Conservation (phyloP, 345 rosid genomes). For the Moricandia arvensis region DNA sequence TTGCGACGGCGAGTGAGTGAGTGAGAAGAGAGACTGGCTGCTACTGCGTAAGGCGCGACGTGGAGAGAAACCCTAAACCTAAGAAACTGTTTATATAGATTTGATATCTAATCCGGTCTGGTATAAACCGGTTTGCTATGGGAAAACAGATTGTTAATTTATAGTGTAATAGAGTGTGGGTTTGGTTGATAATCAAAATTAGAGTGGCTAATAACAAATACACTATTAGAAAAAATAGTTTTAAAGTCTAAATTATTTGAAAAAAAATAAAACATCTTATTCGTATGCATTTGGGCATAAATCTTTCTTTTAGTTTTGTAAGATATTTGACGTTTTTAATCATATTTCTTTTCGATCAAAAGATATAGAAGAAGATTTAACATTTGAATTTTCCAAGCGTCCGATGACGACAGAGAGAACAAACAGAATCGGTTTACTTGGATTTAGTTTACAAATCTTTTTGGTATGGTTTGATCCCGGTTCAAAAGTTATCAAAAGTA, state of each 20-base stretch:
- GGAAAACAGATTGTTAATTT: background rate
- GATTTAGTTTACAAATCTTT: background rate
- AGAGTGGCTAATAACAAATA: background rate
- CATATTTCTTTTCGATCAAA: too few relatives aligned
- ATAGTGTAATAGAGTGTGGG: too few relatives aligned
- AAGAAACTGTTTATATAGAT: background rate
- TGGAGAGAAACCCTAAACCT: constrained; percentile 22
- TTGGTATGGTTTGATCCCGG: background rate
- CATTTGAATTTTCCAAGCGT: too few relatives aligned
- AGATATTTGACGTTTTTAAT: too few relatives aligned
- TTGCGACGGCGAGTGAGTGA: constrained; percentile 31
- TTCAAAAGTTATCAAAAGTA: background rate
- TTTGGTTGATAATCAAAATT: background rate
- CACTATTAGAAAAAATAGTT: background rate
- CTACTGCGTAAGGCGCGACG: constrained; percentile 7
- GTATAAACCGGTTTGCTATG: constrained; percentile 6
- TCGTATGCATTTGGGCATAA: background rate
- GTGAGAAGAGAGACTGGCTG: constrained; percentile 9
- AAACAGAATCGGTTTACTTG: background rate
- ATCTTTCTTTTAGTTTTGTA: too few relatives aligned
- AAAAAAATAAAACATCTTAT: background rate
- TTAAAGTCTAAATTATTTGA: background rate
- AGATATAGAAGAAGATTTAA: too few relatives aligned
- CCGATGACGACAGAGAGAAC: too few relatives aligned
- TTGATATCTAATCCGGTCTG: background rate